Base-by-base conservation (phyloP, 139 green algal genomes). In the Klebsormidium nitens region DNA sequence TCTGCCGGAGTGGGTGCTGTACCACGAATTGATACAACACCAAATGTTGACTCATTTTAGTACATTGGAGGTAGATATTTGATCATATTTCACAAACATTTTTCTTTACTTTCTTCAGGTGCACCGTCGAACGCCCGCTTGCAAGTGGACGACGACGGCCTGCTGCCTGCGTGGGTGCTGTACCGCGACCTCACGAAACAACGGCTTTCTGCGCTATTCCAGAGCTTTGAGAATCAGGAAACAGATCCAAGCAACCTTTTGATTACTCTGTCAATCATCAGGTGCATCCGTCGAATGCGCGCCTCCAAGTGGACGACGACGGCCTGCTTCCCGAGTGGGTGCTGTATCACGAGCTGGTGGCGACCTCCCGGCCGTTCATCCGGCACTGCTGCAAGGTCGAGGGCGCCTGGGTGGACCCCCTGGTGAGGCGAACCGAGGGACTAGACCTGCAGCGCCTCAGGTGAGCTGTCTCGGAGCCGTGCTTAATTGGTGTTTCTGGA, bases 151-250 rank as follows among this genome's bases (percentile, higher is more conserved):
- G 87, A 85, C 2, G 87, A 96, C 44, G 92, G 92, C 2, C 80
- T 97, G 71, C 79, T 93, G 46, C 92, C 92, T 5, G 89, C 95
- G 69, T 97, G 90, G 88, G 50, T 97, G 2, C 64, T 97, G 11
- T 97, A 95, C 74, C 89, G 96, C 63, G 89, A 95, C 80, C 81
- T 96, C 29, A n/a, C n/a, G n/a, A n/a, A n/a, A n/a, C n/a, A n/a
- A n/a, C n/a, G n/a, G n/a, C n/a, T n/a, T n/a, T n/a, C n/a, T n/a
- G n/a, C n/a, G n/a, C n/a, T n/a, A n/a, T n/a, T n/a, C n/a, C n/a
- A n/a, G n/a, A n/a, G n/a, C n/a, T n/a, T n/a, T n/a, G n/a, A n/a
- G n/a, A n/a, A n/a, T n/a, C n/a, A n/a, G n/a, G n/a, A n/a, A n/a
- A n/a, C n/a, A n/a, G n/a, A n/a, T n/a, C n/a, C n/a, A n/a, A n/a